phyloP scores from a whole-genome alignment of 2,329 filamentous ascomycete genomes.

The Penicillium polonicum region DNA sequence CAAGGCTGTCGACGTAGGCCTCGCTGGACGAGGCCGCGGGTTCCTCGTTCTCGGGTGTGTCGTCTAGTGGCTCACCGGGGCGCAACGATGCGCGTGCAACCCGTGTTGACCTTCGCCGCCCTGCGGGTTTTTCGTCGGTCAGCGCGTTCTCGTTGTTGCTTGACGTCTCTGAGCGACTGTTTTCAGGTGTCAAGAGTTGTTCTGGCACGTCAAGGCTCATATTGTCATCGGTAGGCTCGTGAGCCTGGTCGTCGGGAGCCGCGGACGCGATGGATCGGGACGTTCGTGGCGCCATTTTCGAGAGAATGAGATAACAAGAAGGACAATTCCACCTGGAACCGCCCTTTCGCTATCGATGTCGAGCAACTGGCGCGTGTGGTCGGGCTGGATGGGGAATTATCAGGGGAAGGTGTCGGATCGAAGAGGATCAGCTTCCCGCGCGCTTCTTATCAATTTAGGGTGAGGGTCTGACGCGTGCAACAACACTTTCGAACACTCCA shows the following conservation, averaged over 20 bases:
- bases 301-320: constrained; percentile 5
- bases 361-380: constrained; percentile 17
- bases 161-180: constrained; percentile 45
- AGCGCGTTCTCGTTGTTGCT: constrained; percentile 41
- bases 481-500: constrained; percentile 15
- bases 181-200: constrained; percentile 45
- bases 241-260: constrained; percentile 31
- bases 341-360: constrained; percentile 15
- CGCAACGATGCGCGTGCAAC: constrained; percentile 42
- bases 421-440: constrained; percentile 28
- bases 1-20: constrained; percentile 41
- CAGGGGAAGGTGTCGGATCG: constrained; percentile 24
- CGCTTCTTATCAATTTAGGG: constrained; percentile 30
- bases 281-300: constrained; percentile 33
- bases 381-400: constrained; percentile 17
- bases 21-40: constrained; percentile 24
- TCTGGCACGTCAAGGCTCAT: constrained; percentile 38
- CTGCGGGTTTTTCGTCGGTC: constrained; percentile 33
- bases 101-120: constrained; percentile 40
- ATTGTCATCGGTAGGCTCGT: constrained; percentile 31
- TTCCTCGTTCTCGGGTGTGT: constrained; percentile 25
- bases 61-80: constrained; percentile 30
- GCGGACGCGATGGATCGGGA: constrained; percentile 33
- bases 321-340: constrained; percentile 13
- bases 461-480: constrained; percentile 30